phyloP scores from a whole-genome alignment of 139 green algal genomes.

The Mesotaenium endlicherianum region DNA sequence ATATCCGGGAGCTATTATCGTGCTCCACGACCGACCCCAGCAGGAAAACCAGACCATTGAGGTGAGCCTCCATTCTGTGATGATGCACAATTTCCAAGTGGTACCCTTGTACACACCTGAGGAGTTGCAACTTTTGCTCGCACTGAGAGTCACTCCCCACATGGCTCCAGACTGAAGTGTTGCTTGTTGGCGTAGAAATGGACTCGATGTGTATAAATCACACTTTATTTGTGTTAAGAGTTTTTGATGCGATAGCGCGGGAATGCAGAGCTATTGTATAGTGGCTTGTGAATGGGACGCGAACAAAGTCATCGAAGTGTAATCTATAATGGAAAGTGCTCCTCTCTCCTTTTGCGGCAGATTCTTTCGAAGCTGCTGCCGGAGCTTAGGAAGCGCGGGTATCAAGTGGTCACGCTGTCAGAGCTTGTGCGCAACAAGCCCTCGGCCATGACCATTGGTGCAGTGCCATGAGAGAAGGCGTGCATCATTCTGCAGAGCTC shows the following conservation, averaged over 20 bases:
- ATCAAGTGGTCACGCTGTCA: conserved; percentile 40
- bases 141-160: background rate
- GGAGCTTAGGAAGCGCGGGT: conserved; percentile 18
- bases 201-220: background rate
- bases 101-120: background rate
- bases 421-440: too few species aligned
- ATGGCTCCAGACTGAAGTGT: background rate
- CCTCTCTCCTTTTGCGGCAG: background rate
- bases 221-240: background rate
- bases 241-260: too few species aligned
- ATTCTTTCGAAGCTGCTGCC: conserved; percentile 27
- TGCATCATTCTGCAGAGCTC: too few species aligned
- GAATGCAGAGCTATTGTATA: too few species aligned
- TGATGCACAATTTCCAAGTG: background rate
- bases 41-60: conserved; percentile 14
- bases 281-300: too few species aligned
- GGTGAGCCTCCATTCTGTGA: conserved; percentile 6
- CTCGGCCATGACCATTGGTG: too few species aligned
- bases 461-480: too few species aligned
- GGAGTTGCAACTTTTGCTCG: background rate
- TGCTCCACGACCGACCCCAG: conserved; percentile 27
- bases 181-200: background rate
- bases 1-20: conserved; percentile 39
- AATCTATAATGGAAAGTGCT: background rate
- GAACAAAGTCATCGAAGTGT: background rate